These are phyloP conservation scores for Beverwykella pulmonaria DNA, from an alignment of 495 filamentous ascomycete species.

Conservation along the genomic window DNA sequence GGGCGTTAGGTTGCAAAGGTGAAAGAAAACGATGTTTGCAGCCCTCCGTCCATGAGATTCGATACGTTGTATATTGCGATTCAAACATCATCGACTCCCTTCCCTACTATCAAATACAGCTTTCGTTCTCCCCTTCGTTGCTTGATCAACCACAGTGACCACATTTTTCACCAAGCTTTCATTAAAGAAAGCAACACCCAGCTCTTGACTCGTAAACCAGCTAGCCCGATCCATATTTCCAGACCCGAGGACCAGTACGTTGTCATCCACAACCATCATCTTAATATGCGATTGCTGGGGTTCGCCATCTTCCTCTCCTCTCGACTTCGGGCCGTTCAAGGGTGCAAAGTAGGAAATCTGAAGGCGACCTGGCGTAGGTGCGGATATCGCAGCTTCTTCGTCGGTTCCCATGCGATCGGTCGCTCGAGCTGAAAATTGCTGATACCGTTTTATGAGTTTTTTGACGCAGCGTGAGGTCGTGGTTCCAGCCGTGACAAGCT, in stretches of 20 bases:
- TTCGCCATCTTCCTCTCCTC: slow-evolving; percentile 37
- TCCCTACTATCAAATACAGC: slow-evolving; percentile 18
- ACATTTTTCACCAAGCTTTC: slow-evolving; percentile 50
- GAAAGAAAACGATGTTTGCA: too few species aligned
- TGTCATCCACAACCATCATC: slow-evolving; percentile 62
- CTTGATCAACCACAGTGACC: slow-evolving; percentile 48
- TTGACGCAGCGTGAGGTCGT: slow-evolving; percentile 62
- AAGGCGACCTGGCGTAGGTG: slow-evolving; percentile 34
- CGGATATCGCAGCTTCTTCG: slow-evolving; percentile 21
- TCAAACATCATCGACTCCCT: neutral
- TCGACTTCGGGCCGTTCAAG: slow-evolving; percentile 12
- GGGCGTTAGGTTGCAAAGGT: too few species aligned
- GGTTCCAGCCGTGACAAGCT: slow-evolving; percentile 69
- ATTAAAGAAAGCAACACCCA: slow-evolving; percentile 67
- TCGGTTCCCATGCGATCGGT: slow-evolving; percentile 1
- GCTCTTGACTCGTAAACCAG: slow-evolving; percentile 76
- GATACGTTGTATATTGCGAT: neutral
- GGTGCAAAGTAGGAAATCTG: slow-evolving; percentile 56
- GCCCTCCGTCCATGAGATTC: too few species aligned
- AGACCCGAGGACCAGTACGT: slow-evolving; percentile 66
- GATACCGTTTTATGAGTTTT: slow-evolving; percentile 55
- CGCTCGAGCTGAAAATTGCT: slow-evolving; percentile 27
- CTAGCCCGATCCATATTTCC: slow-evolving; percentile 77
- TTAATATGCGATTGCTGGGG: slow-evolving; percentile 74
- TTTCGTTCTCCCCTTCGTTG: slow-evolving; percentile 22